Evolutionary conservation across 345 rosid species (phyloP).

Genomic region (Kandelia obovata): DNA sequence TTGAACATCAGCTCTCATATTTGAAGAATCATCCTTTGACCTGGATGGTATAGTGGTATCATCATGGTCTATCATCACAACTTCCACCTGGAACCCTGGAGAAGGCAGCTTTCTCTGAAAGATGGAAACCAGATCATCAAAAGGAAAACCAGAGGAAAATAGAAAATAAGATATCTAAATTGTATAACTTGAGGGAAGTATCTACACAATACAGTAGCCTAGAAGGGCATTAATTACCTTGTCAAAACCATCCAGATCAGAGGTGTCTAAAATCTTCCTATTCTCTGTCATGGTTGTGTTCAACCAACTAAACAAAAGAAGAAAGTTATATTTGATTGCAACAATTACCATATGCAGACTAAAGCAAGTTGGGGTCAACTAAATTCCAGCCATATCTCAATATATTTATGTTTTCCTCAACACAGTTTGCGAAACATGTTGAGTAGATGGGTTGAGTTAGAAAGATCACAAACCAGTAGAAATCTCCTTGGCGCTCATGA

Average conservation of each 20-base stretch:
- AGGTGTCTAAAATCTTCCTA: conserved; percentile 50
- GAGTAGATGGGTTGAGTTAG: neutral
- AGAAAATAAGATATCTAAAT: neutral
- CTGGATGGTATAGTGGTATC: conserved; percentile 18
- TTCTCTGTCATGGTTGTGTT: conserved; percentile 82
- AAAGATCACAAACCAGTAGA: conserved; percentile 61
- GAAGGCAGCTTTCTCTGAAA: conserved; percentile 77
- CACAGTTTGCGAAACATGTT: neutral
- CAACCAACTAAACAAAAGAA: conserved; percentile 58
- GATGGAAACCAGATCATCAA: conserved; percentile 1
- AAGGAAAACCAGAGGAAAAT: neutral
- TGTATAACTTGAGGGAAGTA: neutral
- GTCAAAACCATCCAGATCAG: conserved; percentile 85
- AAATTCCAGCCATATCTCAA: too few relatives aligned
- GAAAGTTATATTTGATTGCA: too few relatives aligned
- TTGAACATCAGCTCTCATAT: conserved; percentile 12
- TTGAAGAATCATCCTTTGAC: conserved; percentile 11
- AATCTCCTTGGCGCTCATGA: conserved; percentile 85
- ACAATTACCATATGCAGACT: too few relatives aligned
- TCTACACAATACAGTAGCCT: neutral
- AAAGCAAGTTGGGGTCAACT: too few relatives aligned
- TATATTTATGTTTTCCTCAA: neutral
- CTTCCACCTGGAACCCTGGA: conserved; percentile 84
- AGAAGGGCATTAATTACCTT: conserved; percentile 36
- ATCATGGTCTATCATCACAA: conserved; percentile 38